Evolutionary conservation across 78 protist genomes (phyloP).

Genomic region (Carpediemonas membranifera): DNA sequence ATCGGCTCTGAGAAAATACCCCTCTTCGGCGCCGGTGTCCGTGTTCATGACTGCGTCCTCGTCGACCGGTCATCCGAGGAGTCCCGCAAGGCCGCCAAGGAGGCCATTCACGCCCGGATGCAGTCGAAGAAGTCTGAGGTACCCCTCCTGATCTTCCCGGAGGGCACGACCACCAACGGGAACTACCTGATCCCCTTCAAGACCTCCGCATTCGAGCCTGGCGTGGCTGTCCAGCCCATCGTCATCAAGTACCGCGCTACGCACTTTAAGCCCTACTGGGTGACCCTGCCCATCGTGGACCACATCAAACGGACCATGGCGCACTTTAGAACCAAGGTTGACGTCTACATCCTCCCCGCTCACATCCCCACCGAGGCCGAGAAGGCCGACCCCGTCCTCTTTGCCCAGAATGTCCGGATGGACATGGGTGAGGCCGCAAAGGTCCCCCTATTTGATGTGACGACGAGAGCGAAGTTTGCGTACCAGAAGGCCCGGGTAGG

Average conservation of each 20-base stretch:
- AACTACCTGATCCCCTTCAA: constrained; percentile 24
- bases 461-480: too few relatives aligned
- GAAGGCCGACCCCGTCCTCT: background rate
- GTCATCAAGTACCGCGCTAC: constrained; percentile 25
- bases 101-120: background rate
- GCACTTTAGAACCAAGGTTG: too few relatives aligned
- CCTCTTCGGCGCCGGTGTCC: too few relatives aligned
- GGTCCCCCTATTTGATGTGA: too few relatives aligned
- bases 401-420: constrained; percentile 13
- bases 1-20: too few relatives aligned
- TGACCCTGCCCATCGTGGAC: too few relatives aligned
- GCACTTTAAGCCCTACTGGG: too few relatives aligned
- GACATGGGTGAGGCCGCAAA: constrained; percentile 8
- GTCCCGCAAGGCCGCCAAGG: background rate
- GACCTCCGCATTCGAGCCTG: constrained; percentile 34
- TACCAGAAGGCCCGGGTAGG: too few relatives aligned
- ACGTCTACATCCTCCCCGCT: background rate
- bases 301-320: too few relatives aligned
- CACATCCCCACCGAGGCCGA: constrained; percentile 12
- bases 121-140: background rate
- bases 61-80: too few relatives aligned
- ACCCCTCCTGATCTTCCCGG: constrained; percentile 31
- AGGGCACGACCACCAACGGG: constrained; percentile 36
- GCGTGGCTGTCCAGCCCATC: constrained; percentile 43
- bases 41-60: too few relatives aligned